A percentile compares a stretch with the other conserved stretches of the same genome.
Evolutionary conservation across 2,329 filamentous ascomycete genomes (phyloP).

Genomic region (Metarhizium guizhouense): DNA sequence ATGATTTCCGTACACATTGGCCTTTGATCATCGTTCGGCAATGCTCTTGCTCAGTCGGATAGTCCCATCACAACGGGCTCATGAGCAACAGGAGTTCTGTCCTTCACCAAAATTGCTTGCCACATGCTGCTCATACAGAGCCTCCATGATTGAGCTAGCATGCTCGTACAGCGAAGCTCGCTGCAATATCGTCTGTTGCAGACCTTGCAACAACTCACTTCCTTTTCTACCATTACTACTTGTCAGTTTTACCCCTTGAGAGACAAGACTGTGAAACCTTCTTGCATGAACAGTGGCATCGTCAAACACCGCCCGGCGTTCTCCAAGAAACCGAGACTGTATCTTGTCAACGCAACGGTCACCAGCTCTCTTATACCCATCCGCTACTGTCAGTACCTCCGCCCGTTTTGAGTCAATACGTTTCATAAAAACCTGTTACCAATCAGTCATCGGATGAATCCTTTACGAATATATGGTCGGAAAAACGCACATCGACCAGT

Average conservation of each 20-base stretch:
- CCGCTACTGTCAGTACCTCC: constrained; percentile 1
- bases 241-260: background rate
- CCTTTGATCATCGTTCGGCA: no score
- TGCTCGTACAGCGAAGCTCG: background rate
- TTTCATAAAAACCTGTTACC: background rate
- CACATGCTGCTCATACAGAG: background rate
- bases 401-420: constrained; percentile 2
- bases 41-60: no score
- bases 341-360: constrained; percentile 6
- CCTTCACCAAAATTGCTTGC: background rate
- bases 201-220: background rate
- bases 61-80: no score
- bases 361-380: constrained; percentile 3
- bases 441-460: background rate
- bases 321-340: constrained; percentile 3
- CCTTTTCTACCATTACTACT: background rate
- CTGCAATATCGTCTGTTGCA: background rate
- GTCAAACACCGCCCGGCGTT: background rate
- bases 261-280: background rate
- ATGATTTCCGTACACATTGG: no score
- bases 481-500: constrained; percentile 4
- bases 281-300: background rate
- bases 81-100: background rate
- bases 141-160: background rate
- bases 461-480: no score